phyloP scores from a whole-genome alignment of 1,284 basidiomycete species.

The Vanrija pseudolonga region DNA sequence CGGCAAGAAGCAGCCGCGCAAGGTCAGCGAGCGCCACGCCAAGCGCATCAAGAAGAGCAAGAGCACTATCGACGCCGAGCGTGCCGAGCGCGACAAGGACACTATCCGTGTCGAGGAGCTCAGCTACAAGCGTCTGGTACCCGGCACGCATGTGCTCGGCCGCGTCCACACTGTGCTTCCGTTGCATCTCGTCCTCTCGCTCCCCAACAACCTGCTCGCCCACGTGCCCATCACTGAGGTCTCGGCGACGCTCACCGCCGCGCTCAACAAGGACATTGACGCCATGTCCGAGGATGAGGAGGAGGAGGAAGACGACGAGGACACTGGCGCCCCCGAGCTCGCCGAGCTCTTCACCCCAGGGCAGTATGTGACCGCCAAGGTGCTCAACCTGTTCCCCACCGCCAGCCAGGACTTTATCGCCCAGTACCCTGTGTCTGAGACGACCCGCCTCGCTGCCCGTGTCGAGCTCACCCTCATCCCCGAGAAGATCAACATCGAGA shows the following conservation, averaged over 20 bases:
- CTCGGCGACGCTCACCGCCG: conserved; percentile 73
- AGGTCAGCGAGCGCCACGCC: conserved; percentile 35
- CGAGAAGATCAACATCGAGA: conserved; percentile 75
- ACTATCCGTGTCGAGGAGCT: conserved; percentile 68
- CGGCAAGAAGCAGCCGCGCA: conserved; percentile 34
- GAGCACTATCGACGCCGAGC: conserved; percentile 54
- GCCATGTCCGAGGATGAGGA: conserved; percentile 51
- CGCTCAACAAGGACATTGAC: conserved; percentile 51
- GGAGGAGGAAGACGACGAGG: conserved; percentile 47
- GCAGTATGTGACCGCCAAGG: conserved; percentile 78
- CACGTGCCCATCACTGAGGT: conserved; percentile 95
- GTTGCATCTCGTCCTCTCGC: conserved; percentile 83
- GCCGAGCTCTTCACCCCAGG: conserved; percentile 74
- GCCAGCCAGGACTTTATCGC: conserved; percentile 44
- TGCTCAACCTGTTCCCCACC: conserved; percentile 52
- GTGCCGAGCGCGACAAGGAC: conserved; percentile 44
- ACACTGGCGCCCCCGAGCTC: conserved; percentile 62
- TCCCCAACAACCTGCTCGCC: conserved; percentile 91
- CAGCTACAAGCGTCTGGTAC: conserved; percentile 86
- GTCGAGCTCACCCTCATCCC: conserved; percentile 88
- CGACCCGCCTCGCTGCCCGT: conserved; percentile 51
- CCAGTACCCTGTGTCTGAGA: conserved; percentile 48
- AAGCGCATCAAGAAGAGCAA: conserved; percentile 52
- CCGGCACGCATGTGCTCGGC: conserved; percentile 82
- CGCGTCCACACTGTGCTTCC: conserved; percentile 85